A percentile compares a stretch with the other conserved stretches of the same genome.
phyloP scores from a whole-genome alignment of 331 rosid species.

The Rhamnella rubrinervis region DNA sequence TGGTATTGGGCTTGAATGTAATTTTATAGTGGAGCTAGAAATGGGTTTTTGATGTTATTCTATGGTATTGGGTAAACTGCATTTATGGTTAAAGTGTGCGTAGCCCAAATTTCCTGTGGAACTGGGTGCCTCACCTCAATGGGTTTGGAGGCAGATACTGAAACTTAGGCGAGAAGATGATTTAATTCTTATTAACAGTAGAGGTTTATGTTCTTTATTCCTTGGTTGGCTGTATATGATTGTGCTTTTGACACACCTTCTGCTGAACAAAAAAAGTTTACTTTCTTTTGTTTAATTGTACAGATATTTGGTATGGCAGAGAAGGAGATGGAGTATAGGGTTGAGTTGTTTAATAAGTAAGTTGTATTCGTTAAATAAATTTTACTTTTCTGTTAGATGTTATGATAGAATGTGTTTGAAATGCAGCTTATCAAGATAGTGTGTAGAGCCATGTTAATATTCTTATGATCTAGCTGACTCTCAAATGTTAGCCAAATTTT shows the following conservation, averaged over 20 bases:
- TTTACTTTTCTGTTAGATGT: no score
- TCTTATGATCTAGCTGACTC: no score
- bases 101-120: background rate
- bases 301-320: constrained; percentile 99
- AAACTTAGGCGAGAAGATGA: background rate
- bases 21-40: background rate
- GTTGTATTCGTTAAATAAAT: constrained; percentile 15
- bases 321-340: constrained; percentile 98
- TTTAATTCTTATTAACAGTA: no score
- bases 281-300: constrained; percentile 12
- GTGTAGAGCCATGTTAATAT: no score
- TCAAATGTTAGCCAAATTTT: no score
- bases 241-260: background rate
- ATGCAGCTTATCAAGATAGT: no score
- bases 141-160: background rate
- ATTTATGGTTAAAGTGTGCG: background rate
- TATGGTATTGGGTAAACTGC: background rate
- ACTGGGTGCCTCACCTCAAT: background rate
- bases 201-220: background rate
- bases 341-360: constrained; percentile 93
- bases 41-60: background rate
- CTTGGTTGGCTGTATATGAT: background rate
- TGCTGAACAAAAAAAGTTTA: constrained; percentile 5
- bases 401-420: no score
- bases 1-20: background rate